phyloP scores from a whole-genome alignment of 1,284 basidiomycete species.

The Ustilago bromivora region DNA sequence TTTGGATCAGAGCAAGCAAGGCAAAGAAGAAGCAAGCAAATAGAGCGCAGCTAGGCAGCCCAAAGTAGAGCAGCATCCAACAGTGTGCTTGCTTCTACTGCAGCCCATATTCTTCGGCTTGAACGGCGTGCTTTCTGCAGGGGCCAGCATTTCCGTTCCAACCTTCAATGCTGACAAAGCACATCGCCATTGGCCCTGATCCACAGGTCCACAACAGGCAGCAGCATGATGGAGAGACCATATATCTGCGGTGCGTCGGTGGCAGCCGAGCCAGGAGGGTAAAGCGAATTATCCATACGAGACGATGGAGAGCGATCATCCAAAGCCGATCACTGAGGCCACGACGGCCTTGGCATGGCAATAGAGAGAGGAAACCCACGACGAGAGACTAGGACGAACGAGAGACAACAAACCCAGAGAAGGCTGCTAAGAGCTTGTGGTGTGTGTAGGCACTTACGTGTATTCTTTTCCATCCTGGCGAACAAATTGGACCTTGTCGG shows the following conservation, averaged over 20 bases:
- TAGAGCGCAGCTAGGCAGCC: background rate
- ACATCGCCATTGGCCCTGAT: background rate
- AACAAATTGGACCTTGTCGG: constrained; percentile 51
- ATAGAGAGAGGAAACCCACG: background rate
- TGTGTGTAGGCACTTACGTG: constrained; percentile 37
- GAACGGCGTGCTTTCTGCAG: constrained; percentile 5
- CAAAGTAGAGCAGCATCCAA: constrained; percentile 14
- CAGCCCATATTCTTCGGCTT: constrained; percentile 6
- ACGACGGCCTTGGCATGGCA: background rate
- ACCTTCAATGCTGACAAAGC: background rate
- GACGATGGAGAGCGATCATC: background rate
- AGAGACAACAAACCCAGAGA: background rate
- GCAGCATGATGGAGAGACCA: background rate
- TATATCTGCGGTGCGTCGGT: background rate
- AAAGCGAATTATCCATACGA: background rate
- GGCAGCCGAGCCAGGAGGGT: background rate
- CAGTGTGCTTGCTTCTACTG: constrained; percentile 12
- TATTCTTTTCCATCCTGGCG: constrained; percentile 48
- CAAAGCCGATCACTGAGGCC: background rate
- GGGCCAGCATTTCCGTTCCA: background rate
- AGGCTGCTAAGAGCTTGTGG: background rate
- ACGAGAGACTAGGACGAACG: constrained; percentile 3
- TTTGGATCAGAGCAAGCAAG: constrained; percentile 3
- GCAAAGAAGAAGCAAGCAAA: background rate
- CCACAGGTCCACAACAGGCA: background rate